These are phyloP conservation scores for Pinus taeda DNA, from an alignment of 75 land plant genomes.

Conservation along the genomic window DNA sequence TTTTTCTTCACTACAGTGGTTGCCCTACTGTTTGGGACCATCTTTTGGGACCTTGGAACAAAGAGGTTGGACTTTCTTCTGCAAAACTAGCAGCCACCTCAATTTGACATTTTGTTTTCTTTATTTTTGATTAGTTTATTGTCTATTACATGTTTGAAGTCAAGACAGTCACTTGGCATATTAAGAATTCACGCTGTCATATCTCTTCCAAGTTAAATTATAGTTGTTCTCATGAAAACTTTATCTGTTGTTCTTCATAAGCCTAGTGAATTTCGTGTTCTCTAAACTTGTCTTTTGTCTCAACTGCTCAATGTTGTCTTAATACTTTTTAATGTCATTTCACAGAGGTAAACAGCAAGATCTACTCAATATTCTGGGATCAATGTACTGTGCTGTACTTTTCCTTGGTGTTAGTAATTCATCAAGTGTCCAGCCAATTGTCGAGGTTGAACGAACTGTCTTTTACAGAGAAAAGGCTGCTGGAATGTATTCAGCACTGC, in stretches of 20 bases:
- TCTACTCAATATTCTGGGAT: constrained; percentile 70
- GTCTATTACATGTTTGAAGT: constrained; percentile 20
- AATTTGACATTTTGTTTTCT: not conserved
- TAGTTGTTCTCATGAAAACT: too few species aligned
- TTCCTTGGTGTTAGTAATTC: constrained; percentile 74
- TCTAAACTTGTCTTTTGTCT: not conserved
- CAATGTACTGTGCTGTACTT: constrained; percentile 71
- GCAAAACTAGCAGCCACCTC: not conserved
- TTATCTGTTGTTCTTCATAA: not conserved
- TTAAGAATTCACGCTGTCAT: constrained; percentile 10
- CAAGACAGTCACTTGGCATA: constrained; percentile 9
- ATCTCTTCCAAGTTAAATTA: not conserved
- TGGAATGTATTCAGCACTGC: constrained; percentile 78
- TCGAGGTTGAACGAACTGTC: constrained; percentile 74
- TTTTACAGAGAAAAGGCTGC: constrained; percentile 86
- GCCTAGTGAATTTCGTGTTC: not conserved
- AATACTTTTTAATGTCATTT: constrained; percentile 34
- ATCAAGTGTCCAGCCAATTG: constrained; percentile 69
- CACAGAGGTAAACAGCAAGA: constrained; percentile 59
- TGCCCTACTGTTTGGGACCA: constrained; percentile 73
- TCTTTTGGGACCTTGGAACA: constrained; percentile 77
- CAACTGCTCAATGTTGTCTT: too few species aligned
- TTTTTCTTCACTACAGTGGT: constrained; percentile 63
- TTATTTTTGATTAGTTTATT: not conserved
- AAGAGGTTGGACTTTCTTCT: constrained; percentile 2